Evolutionary conservation across 768 basidiomycete genomes (phyloP), one percentile per base, ranked within the genome.

Genomic region (Stropharia rugosoannulata): DNA sequence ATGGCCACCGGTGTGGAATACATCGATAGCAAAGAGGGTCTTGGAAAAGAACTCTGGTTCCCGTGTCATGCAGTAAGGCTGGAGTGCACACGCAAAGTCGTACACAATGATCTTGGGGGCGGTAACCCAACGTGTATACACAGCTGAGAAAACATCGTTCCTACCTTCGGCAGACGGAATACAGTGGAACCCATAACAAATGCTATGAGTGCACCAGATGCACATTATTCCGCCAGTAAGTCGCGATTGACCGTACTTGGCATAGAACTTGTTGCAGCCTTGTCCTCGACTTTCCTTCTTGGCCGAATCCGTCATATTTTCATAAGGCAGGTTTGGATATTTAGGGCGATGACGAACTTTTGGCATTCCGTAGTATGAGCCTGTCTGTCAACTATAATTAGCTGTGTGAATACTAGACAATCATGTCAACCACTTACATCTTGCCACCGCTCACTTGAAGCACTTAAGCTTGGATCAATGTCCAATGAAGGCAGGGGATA

Each of bases 91-190:
- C 37, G 69, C 68, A 51, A n/a, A n/a, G n/a, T n/a, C n/a, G n/a
- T n/a, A n/a, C n/a, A n/a, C n/a, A n/a, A n/a, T n/a, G n/a, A n/a
- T n/a, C n/a, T n/a, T n/a, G n/a, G n/a, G n/a, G n/a, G 68, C 59
- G 15, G 42, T 64, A 13, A 52, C 52, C 66, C 68, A 73, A 4
- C 60, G 58, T 3, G 72, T 74, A 11, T 70, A 52, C 2, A 74
- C 56, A 1, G 73, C 71, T 0, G 69, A 71, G 51, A 76, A 75
- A 0, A 75, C 72, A 57, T 75, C 70, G 47, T 75, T 74, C 0
- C 66, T 54, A 1, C 73, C 71, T 53, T 74, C 72, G 1, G 64
- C 68, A 12, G 40, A 29, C 0, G 68, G 74, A 13, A 72, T 73
- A 46, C 61, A 65, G n/a, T 70, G 67, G 50, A 71, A 71, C 0